Base-by-base conservation (phyloP, 2,329 filamentous ascomycete genomes). In the Mycosphaerelloides madeirae region DNA sequence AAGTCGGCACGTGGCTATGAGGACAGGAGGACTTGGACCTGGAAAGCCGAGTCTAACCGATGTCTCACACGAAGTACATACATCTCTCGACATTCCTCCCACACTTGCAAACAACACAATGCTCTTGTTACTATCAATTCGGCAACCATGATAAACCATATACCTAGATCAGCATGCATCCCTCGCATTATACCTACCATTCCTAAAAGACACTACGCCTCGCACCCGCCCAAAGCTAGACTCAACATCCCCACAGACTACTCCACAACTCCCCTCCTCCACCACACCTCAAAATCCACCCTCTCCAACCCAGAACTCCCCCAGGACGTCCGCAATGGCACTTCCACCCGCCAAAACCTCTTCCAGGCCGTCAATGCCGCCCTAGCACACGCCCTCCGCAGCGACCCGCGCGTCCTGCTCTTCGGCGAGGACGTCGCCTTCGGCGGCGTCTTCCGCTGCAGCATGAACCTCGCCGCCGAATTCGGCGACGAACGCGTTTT, bases 361-460 rank as follows among this genome's bases (percentile, higher is more conserved):
- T 96, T 93, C 71, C 88, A 95, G 65, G 84, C 93, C 39, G 82
- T 98, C 72, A 97, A 97, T 65, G 83, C 91, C 54, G 90, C 91
- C 9, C 76, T 98, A 16, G 80, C 85, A 16, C 86, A 84, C 47
- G 87, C 91, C 18, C 76, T 98, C 20, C 80, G 84, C 13, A 80
- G 84, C 29, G 90, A 96, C 58, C 87, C 95, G 53, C 82, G 84
- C 14, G 88, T 95, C 16, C 72, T 97, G 44, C 77, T 98, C 8
- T 98, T 98, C 60, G 93, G 93, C 32, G 93, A 98, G 68, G 93
- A 98, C 63, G 89, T 98, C 6, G 87, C 93, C 12, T 98, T 98
- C 58, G 93, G 93, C 32, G 93, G 93, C 42, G 93, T 98, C 13
- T 98, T 98, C 63, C 80, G 93, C 44, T 96, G 87, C 25, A 59